Base-by-base conservation (phyloP, 257 asterid species). In the Verbena officinalis region DNA sequence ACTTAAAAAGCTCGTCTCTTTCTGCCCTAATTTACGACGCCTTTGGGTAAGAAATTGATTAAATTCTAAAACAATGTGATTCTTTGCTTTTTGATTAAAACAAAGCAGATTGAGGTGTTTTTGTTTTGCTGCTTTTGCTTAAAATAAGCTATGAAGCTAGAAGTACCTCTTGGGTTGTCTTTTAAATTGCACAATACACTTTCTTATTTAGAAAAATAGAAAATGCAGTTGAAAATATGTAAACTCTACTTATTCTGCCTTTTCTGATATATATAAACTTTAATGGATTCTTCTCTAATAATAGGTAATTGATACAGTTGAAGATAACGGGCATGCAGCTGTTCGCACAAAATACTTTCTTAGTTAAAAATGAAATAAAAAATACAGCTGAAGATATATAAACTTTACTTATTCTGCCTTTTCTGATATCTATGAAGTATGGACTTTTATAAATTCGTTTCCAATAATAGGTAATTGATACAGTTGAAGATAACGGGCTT, bases 291-390 rank as follows among this genome's bases (percentile, higher is more conserved):
- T 66, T 73, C 64, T 51, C 14, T 11, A 73, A 43, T 73, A 89
- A 38, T 73, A 90, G 95, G 94, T 90, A 48, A 65, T 79, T 4
- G 97, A 90, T 75, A 84, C 91, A 0, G 83, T 89, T 50, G 87
- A 78, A 78, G 97, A 89, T 66, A 83, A 84, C 74, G 97, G 97
- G 53, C 90, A 86, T 5, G 86, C 80, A 75, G 93, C 94, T 23
- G 86, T 84, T 61, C 91, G n/a, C n/a, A n/a, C n/a, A n/a, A n/a
- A n/a, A n/a, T n/a, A n/a, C n/a, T n/a, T n/a, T n/a, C n/a, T n/a
- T n/a, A n/a, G n/a, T n/a, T n/a, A n/a, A n/a, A n/a, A n/a, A n/a
- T n/a, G n/a, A n/a, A n/a, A n/a, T n/a, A n/a, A n/a, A n/a, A n/a
- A n/a, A n/a, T n/a, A n/a, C n/a, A n/a, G n/a, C n/a, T n/a, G n/a